Conservation (phyloP, 768 basidiomycete species). For the Trametes gibbosa region DNA sequence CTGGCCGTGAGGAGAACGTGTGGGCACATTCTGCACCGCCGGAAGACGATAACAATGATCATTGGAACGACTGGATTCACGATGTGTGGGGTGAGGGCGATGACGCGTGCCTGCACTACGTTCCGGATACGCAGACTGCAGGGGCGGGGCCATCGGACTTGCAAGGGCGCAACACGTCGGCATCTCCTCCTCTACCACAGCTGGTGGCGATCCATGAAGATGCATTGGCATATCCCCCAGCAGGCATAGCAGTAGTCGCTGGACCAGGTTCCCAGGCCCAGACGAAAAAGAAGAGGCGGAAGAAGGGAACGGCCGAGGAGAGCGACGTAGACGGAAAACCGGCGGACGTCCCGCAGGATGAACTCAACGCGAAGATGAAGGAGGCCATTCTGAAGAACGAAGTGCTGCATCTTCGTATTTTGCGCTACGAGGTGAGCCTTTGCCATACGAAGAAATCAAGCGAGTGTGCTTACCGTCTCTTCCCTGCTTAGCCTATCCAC, state of each 20-base stretch:
- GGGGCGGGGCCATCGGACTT: not conserved
- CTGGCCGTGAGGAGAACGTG: too few species aligned
- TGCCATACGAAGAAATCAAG: not conserved
- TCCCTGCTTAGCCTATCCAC: conserved; percentile 48
- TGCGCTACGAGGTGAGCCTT: conserved; percentile 61
- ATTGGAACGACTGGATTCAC: conserved; percentile 4
- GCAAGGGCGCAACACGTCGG: not conserved
- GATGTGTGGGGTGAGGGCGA: conserved; percentile 22
- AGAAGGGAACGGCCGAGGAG: conserved; percentile 14
- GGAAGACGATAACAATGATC: conserved; percentile 1
- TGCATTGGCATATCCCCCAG: not conserved
- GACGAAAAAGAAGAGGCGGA: conserved; percentile 11
- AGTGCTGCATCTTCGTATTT: conserved; percentile 50
- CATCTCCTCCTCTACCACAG: not conserved
- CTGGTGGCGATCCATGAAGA: not conserved
- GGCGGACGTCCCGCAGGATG: conserved; percentile 33
- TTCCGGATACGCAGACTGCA: conserved; percentile 22
- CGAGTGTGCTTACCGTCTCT: not conserved
- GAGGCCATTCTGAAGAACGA: conserved; percentile 43
- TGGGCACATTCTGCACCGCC: not conserved
- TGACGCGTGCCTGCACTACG: conserved; percentile 36
- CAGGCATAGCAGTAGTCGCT: not conserved
- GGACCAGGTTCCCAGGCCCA: not conserved
- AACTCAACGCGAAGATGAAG: conserved; percentile 43
- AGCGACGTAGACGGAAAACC: not conserved